These are phyloP conservation scores for Bacidia rubella DNA, from an alignment of 495 filamentous ascomycete genomes.

Conservation along the genomic window DNA sequence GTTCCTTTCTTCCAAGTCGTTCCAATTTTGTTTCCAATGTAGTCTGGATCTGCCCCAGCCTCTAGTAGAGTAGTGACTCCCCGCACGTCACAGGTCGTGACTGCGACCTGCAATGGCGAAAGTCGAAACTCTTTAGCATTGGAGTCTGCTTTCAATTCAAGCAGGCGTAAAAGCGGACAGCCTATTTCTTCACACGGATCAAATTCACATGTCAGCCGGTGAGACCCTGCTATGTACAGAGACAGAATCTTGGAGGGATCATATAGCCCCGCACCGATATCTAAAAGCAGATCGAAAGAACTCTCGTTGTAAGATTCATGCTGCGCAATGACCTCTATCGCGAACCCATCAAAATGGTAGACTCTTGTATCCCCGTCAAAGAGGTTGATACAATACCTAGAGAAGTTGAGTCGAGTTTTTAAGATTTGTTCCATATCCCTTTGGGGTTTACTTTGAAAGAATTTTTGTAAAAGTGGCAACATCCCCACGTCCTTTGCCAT, in stretches of 20 bases:
- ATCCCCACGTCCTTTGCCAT: too few relatives aligned
- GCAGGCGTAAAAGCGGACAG: neutral
- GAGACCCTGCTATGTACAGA: neutral
- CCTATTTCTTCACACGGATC: neutral
- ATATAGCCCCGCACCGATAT: neutral
- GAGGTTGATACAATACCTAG: neutral
- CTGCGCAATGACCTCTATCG: constrained; percentile 4
- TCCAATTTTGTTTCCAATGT: neutral
- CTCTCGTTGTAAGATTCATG: neutral
- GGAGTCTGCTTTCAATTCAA: neutral
- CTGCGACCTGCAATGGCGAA: constrained; percentile 4
- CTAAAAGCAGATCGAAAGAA: neutral
- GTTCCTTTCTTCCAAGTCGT: constrained; percentile 2
- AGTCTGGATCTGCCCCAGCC: constrained; percentile 5
- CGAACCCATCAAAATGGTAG: neutral
- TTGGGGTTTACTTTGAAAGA: too few relatives aligned
- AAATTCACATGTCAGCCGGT: neutral
- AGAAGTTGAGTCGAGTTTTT: constrained; percentile 1
- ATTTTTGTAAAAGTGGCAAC: too few relatives aligned
- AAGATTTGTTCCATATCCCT: too few relatives aligned
- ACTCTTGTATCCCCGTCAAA: neutral
- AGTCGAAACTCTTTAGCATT: neutral
- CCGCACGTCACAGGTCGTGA: neutral
- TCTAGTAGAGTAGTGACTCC: neutral
- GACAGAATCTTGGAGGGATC: constrained; percentile 3